phyloP scores from a whole-genome alignment of 2,329 filamentous ascomycete genomes.

The Dichotomopilus funicola region DNA sequence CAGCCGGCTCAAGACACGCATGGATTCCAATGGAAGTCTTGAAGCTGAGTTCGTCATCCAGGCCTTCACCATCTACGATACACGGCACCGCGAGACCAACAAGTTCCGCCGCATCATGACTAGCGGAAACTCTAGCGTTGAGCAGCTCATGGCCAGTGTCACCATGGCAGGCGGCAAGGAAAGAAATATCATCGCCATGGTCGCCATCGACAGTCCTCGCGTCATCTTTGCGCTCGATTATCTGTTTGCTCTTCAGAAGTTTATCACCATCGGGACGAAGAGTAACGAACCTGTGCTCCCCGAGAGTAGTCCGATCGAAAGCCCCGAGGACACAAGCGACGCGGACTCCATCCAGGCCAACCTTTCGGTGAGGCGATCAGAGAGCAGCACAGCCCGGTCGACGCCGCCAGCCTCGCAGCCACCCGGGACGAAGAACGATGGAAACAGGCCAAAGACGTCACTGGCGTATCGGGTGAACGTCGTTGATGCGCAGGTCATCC shows the following conservation, averaged over 20 bases:
- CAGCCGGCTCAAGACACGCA: constrained; percentile 82
- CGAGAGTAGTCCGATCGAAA: constrained; percentile 49
- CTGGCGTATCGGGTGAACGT: constrained; percentile 88
- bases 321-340: constrained; percentile 50
- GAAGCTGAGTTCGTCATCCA: constrained; percentile 91
- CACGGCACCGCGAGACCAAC: constrained; percentile 79
- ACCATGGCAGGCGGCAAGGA: constrained; percentile 84
- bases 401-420: constrained; percentile 6
- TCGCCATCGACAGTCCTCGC: constrained; percentile 89
- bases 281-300: constrained; percentile 53
- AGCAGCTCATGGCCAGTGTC: constrained; percentile 96
- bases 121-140: constrained; percentile 85
- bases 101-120: constrained; percentile 99
- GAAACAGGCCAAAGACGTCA: constrained; percentile 49
- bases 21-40: constrained; percentile 85
- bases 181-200: constrained; percentile 76
- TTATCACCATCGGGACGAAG: constrained; percentile 65
- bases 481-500: constrained; percentile 91
- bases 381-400: constrained; percentile 18
- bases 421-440: constrained; percentile 22
- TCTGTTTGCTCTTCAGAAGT: constrained; percentile 80
- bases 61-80: constrained; percentile 92
- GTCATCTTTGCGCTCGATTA: constrained; percentile 96
- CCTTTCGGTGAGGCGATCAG: constrained; percentile 34
- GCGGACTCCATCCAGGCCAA: constrained; percentile 49